Evolutionary conservation across 805 yeast species (phyloP), one percentile per base, ranked within the genome.

Genomic region (Candida koratica): DNA sequence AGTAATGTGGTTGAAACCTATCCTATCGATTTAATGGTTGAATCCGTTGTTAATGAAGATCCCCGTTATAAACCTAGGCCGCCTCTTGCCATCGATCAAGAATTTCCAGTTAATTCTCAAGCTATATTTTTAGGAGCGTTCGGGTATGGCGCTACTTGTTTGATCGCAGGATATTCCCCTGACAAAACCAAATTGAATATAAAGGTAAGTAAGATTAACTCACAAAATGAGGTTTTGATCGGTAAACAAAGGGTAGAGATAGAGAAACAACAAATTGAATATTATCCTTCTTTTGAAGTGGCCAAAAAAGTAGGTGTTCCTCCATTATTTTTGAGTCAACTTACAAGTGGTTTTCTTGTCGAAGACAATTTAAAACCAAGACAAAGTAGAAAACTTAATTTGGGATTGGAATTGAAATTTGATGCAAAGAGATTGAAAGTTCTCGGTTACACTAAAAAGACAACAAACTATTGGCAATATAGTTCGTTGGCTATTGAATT

Each of bases 381-480:
- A 25, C 70, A 72, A 14, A 45, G 49, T 6, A 74, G 65, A 44
- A 71, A 73, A 44, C 51, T 70, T 7, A 83, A 89, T 52, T 67
- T 93, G 49, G 97, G 97, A 14, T 66, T 93, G 44, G 84, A 82
- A 39, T 68, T 93, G 56, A 89, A 89, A 60, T 84, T 81, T 58
- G 96, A 89, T 46, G 75, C 76, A 15, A 75, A 77, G 41, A 77
- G 87, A 47, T 73, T 76, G 50, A 90, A 90, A 59, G 97, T 86
- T 3, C 69, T 89, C 44, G 98, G 97, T 4, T 90, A 79, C 62
- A 79, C 96, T 1, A 73, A 79, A 41, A 78, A 80, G 51, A 23
- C 37, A 8, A 48, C 48, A 10, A 40, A 25, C 9, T 54, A 52
- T 36, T 93, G 98, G 98, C 87, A 80, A 48, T 93, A 69, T 58